Evolutionary conservation across 768 basidiomycete genomes (phyloP).

Genomic region (Lentinus tigrinus): DNA sequence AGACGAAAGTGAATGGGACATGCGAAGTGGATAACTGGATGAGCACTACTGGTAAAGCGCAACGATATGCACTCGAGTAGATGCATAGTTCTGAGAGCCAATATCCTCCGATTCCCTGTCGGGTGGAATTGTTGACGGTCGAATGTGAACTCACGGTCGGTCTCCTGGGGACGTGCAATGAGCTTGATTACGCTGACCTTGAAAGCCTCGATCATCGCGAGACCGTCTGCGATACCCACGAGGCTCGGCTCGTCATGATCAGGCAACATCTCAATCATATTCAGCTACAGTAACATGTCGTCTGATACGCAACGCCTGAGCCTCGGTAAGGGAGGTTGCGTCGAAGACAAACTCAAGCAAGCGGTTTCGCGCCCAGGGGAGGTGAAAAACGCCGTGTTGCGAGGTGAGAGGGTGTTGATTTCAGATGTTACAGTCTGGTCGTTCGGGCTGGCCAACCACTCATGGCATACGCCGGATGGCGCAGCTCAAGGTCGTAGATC

Average conservation of each 20-base stretch:
- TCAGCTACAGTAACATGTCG: constrained; percentile 34
- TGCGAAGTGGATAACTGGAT: too few relatives aligned
- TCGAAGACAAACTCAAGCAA: constrained; percentile 27
- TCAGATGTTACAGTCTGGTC: too few relatives aligned
- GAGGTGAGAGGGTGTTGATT: constrained; percentile 28
- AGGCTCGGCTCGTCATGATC: too few relatives aligned
- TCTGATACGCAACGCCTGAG: constrained; percentile 22
- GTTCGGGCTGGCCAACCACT: too few relatives aligned
- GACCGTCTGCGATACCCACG: constrained; percentile 38
- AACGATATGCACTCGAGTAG: too few relatives aligned
- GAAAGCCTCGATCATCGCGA: constrained; percentile 39
- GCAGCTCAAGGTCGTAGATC: too few relatives aligned
- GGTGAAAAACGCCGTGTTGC: constrained; percentile 18
- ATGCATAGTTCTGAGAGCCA: too few relatives aligned
- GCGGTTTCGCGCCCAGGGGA: constrained; percentile 24
- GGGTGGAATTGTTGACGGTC: too few relatives aligned
- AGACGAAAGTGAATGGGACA: too few relatives aligned
- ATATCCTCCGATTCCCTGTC: too few relatives aligned
- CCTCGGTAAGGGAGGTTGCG: constrained; percentile 21
- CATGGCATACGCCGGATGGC: too few relatives aligned
- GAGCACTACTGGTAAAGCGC: too few relatives aligned
- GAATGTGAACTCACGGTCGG: constrained; percentile 29
- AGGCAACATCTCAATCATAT: constrained; percentile 39
- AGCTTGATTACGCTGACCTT: constrained; percentile 45
- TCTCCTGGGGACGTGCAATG: constrained; percentile 41